These are phyloP conservation scores for Gillenia trifoliata DNA, from an alignment of 306 rosid species.

Conservation along the genomic window DNA sequence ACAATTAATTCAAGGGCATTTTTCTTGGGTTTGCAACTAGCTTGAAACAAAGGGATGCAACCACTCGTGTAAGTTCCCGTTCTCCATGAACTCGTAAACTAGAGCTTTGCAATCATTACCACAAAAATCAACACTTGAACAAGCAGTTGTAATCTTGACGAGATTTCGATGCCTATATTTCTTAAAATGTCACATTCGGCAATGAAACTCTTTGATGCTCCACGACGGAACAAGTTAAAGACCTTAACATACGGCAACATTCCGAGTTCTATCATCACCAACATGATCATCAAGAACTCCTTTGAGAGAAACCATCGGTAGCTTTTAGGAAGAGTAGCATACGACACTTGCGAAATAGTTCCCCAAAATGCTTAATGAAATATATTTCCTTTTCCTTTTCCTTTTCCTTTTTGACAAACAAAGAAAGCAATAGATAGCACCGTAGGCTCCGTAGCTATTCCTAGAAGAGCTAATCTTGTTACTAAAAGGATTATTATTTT, in stretches of 20 bases:
- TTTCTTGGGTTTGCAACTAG: no score
- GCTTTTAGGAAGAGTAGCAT: not conserved
- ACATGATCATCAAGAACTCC: not conserved
- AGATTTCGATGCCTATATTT: not conserved
- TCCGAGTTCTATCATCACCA: not conserved
- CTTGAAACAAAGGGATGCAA: no score
- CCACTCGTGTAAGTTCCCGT: not conserved
- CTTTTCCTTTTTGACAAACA: no score
- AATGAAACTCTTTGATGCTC: not conserved
- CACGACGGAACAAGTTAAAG: not conserved
- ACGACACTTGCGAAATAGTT: not conserved
- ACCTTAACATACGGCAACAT: not conserved
- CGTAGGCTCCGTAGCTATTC: no score
- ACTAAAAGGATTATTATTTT: not conserved
- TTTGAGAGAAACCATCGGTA: not conserved
- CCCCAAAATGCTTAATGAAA: not conserved
- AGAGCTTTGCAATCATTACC: not conserved
- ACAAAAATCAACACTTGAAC: not conserved
- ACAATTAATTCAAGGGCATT: no score
- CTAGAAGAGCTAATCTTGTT: not conserved
- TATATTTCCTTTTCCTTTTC: not conserved
- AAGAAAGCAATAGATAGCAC: not conserved
- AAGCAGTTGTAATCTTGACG: not conserved
- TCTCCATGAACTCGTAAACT: not conserved
- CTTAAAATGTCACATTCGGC: not conserved